These are phyloP conservation scores for Nitzschia putrida DNA, from an alignment of 108 stramenopile genomes.

Conservation along the genomic window DNA sequence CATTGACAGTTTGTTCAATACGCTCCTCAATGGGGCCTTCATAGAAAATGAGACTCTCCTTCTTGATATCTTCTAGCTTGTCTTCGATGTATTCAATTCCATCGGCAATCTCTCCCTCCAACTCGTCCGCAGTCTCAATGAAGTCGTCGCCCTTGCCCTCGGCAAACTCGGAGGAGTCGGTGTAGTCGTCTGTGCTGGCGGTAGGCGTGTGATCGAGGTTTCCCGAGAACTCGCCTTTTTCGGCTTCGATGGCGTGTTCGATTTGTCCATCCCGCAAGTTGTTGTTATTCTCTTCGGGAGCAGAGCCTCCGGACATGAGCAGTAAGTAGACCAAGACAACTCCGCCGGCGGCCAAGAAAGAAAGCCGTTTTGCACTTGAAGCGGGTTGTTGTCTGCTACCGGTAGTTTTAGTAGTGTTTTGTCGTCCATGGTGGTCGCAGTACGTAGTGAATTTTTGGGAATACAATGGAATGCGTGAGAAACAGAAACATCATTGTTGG, in stretches of 20 bases:
- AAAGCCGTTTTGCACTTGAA: slow-evolving; percentile 3
- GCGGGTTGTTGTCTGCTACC: background rate
- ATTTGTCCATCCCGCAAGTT: slow-evolving; percentile 11
- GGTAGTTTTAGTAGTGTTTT: background rate
- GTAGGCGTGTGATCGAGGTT: background rate
- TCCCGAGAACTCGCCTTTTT: background rate
- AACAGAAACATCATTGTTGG: background rate
- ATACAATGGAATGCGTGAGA: background rate
- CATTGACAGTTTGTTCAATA: background rate
- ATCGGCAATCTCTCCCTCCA: background rate
- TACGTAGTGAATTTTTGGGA: background rate
- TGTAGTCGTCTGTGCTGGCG: background rate
- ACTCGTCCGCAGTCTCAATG: background rate
- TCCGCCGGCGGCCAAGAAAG: slow-evolving; percentile 16
- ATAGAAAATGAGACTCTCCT: background rate
- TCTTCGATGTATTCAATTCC: background rate
- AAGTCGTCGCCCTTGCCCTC: background rate
- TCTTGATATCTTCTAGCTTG: background rate
- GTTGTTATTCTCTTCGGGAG: no score
- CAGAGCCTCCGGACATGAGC: slow-evolving; percentile 9
- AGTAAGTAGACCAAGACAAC: slow-evolving; percentile 16
- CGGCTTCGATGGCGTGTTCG: background rate
- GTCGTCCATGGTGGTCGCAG: background rate
- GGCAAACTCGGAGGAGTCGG: background rate
- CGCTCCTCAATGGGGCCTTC: background rate